Base-by-base conservation (phyloP, 495 filamentous ascomycete species). In the Glutinoglossum americanum region DNA sequence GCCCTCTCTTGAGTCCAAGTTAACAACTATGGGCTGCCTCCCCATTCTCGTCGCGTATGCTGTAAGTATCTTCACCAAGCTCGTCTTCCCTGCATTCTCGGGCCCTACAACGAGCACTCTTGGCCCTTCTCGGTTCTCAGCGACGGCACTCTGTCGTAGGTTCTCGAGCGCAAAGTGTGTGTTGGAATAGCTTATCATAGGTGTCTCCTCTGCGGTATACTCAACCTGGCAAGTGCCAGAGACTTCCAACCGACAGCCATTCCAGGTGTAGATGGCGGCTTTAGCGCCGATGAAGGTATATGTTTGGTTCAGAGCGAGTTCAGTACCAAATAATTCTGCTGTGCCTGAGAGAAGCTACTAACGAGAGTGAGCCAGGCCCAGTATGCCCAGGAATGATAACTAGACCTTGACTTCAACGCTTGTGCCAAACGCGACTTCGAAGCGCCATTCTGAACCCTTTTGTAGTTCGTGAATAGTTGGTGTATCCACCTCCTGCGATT, bases 291-390 rank as follows among this genome's bases (percentile, higher is more conserved):
- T 74, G 69, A 99, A 94, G 44, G 78, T 82, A 74, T 97, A 97
- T 1, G 75, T 74, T 57, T 83, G 80, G 58, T 81, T 84, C 13
- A 78, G 76, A 13, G 88, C 87, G 57, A 99, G 84, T 70, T 97
- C 89, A 53, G 89, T 92, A 66, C 93, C 93, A 71, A 97, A 95
- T 64, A 93, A 79, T 73, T 99, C 92, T 44, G 93, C 93, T 13
- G 81, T 87, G 61, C 92, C 92, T 39, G 75, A 76, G 41, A 85
- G 68, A 23, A 99, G 76, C 76, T 84, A 62, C 28, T 47, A 35
- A 28, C 3, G 26, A 48, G 57, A 19, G 57, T 59, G 19, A 56
- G 10, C 0, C 4, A 59, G 51, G 10, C 33, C 28, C 11, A 25
- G 41, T 25, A 25, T 2, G 0, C 15, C 5, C 27, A n/a, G 6